Percentiles rank a stretch among this genome's conserved stretches.
Conservation (phyloP, 139 green algal genomes). For the Parachlorella kessleri region DNA sequence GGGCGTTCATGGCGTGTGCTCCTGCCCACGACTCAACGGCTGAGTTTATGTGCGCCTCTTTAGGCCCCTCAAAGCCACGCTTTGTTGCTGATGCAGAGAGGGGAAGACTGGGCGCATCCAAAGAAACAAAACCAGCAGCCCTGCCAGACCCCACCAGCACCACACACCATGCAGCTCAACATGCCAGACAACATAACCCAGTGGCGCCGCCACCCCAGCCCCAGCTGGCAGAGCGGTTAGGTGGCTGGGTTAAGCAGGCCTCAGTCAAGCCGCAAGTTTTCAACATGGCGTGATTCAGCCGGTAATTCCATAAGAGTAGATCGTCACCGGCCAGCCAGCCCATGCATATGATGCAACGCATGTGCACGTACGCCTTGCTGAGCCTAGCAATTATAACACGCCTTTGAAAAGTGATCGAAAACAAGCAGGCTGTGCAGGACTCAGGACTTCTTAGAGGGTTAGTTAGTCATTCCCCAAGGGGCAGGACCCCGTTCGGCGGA, state of each 20-base stretch:
- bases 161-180: no score
- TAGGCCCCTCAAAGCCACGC: constrained; percentile 17
- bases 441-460: constrained; percentile 23
- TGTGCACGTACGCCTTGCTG: no score
- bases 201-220: no score
- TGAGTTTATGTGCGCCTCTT: constrained; percentile 13
- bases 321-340: constrained; percentile 3
- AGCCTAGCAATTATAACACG: no score
- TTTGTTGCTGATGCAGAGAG: background rate
- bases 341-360: no score
- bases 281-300: background rate
- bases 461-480: background rate
- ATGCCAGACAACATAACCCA: no score
- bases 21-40: constrained; percentile 25
- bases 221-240: no score
- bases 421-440: background rate
- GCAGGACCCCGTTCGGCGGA: background rate
- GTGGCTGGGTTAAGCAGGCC: no score
- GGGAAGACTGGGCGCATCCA: constrained; percentile 24
- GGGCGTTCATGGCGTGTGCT: background rate
- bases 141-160: no score
- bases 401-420: no score
- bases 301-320: constrained; percentile 19
- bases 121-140: no score
- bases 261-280: constrained; percentile 7